phyloP scores from a whole-genome alignment of 352 stramenopile genomes.

The Globisporangium okanoganense region DNA sequence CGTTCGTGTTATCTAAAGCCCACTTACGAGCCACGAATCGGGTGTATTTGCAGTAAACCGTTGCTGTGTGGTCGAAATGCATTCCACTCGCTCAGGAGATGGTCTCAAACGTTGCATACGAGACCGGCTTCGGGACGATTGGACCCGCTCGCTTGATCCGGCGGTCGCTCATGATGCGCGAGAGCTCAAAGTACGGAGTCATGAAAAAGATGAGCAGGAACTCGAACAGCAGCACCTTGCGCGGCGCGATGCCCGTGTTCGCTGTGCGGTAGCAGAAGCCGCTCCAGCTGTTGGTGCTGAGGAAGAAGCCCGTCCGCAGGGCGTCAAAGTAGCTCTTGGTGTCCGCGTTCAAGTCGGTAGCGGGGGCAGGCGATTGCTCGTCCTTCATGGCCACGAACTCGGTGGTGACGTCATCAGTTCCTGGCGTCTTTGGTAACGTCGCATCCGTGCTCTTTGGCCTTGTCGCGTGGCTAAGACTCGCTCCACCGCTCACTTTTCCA shows the following conservation, averaged over 20 bases:
- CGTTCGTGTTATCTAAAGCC: no score
- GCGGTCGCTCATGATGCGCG: neutral
- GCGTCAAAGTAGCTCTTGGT: constrained; percentile 10
- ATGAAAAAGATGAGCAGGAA: constrained; percentile 6
- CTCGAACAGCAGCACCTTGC: constrained; percentile 4
- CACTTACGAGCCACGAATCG: no score
- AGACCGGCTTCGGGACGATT: neutral
- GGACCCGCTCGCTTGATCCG: neutral
- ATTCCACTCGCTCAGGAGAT: neutral
- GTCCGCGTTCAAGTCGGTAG: neutral
- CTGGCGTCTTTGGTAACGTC: neutral
- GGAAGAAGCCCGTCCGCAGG: constrained; percentile 5
- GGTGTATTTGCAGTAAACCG: neutral
- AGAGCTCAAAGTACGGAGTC: constrained; percentile 10
- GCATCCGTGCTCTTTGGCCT: neutral
- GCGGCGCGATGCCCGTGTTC: constrained; percentile 11
- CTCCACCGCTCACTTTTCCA: neutral
- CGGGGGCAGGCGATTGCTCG: neutral
- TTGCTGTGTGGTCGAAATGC: no score
- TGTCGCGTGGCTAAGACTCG: neutral
- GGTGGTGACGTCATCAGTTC: neutral
- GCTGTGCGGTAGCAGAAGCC: constrained; percentile 8
- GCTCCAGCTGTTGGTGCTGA: constrained; percentile 12
- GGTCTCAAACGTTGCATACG: neutral
- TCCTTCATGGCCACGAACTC: constrained; percentile 8